Evolutionary conservation across 2,329 filamentous ascomycete species (phyloP).

Genomic region (Pseudogymnoascus sp.): DNA sequence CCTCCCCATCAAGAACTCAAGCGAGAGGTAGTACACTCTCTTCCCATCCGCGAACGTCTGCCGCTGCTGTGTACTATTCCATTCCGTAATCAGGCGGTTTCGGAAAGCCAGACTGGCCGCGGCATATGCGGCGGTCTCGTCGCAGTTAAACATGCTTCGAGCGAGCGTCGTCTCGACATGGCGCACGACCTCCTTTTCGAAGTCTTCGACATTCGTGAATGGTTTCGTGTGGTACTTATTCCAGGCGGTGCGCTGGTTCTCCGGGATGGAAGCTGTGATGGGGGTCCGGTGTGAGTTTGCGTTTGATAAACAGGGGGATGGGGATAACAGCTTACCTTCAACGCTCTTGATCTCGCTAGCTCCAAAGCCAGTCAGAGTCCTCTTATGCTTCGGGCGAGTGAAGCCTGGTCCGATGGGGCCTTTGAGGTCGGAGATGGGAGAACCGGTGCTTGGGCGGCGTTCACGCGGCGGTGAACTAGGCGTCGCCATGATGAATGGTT

Average conservation of each 20-base stretch:
- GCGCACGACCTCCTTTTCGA: slow-evolving; percentile 77
- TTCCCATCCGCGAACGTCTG: slow-evolving; percentile 89
- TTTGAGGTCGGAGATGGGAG: slow-evolving; percentile 77
- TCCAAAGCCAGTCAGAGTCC: slow-evolving; percentile 92
- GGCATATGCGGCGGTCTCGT: slow-evolving; percentile 85
- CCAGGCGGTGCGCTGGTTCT: slow-evolving; percentile 77
- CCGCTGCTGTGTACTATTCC: slow-evolving; percentile 96
- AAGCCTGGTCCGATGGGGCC: slow-evolving; percentile 77
- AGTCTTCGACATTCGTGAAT: slow-evolving; percentile 74
- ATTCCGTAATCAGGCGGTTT: slow-evolving; percentile 85
- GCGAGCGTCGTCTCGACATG: slow-evolving; percentile 96
- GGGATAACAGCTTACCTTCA: slow-evolving; percentile 53
- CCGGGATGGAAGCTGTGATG: slow-evolving; percentile 65
- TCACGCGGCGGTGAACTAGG: slow-evolving; percentile 44
- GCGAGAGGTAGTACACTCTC: slow-evolving; percentile 91
- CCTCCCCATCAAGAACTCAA: slow-evolving; percentile 96
- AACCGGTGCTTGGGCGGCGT: slow-evolving; percentile 71
- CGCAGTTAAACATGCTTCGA: slow-evolving; percentile 95
- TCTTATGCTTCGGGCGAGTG: slow-evolving; percentile 87
- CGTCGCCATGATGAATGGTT: not conserved
- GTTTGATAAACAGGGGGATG: not conserved
- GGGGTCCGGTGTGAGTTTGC: not conserved
- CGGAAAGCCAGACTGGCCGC: slow-evolving; percentile 87
- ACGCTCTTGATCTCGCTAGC: slow-evolving; percentile 86
- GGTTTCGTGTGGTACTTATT: slow-evolving; percentile 53